These are phyloP conservation scores for Citrus medica DNA, from an alignment of 345 rosid genomes.

Conservation along the genomic window DNA sequence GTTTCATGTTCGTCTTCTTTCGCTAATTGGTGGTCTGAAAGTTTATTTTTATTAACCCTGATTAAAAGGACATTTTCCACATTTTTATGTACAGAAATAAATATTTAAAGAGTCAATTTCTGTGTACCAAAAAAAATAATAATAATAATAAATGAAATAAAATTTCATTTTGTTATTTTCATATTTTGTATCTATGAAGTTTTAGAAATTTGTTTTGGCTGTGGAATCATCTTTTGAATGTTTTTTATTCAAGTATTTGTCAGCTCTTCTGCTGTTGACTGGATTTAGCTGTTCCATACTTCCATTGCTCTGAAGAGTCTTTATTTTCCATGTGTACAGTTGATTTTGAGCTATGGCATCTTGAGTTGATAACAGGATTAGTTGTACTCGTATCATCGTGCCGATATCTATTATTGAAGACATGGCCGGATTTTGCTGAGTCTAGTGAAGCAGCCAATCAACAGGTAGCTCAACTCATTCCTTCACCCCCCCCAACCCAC, in stretches of 20 bases:
- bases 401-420: conserved; percentile 60
- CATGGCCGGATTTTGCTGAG: conserved; percentile 81
- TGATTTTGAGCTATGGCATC: conserved; percentile 81
- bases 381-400: conserved; percentile 69
- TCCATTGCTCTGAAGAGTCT: conserved; percentile 1
- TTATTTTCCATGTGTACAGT: conserved; percentile 42
- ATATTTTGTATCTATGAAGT: not conserved
- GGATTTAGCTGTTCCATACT: not conserved
- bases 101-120: not conserved
- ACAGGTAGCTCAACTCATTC: conserved; percentile 44
- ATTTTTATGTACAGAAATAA: not conserved
- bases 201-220: not conserved
- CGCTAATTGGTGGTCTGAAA: not conserved
- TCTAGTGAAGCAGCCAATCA: conserved; percentile 81
- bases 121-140: not conserved
- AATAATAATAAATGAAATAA: too few species aligned
- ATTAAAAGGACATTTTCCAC: not conserved
- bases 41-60: not conserved
- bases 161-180: not conserved
- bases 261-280: not conserved
- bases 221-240: not conserved
- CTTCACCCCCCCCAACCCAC: too few species aligned
- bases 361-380: conserved; percentile 60
- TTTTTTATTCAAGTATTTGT: not conserved
- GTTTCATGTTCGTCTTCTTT: conserved; percentile 14